Evolutionary conservation across 2,329 filamentous ascomycete species (phyloP), one percentile per base, ranked within the genome.

Genomic region (Corinectria fuckeliana): DNA sequence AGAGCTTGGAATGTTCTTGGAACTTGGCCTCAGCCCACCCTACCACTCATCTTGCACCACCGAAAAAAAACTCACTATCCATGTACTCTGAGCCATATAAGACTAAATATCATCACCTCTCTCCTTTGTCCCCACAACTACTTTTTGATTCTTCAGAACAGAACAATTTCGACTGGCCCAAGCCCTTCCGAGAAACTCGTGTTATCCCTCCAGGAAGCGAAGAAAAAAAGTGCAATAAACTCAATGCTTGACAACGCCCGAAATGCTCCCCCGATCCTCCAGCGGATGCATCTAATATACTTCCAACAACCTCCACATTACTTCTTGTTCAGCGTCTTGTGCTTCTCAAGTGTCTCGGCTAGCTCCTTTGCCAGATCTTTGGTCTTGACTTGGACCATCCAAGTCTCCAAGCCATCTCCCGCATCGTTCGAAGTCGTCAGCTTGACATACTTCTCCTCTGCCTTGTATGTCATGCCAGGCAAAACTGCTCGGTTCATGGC

Each of bases 301-400:
- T 60, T 51, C 39, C 26, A 56, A 44, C 16, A 36, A 11, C 60
- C 50, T 66, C 64, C 67, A 47, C 60, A 75, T 73, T 73, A 74
- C 69, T 74, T 80, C 74, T 87, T 86, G 68, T 87, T 86, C 58
- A 82, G 79, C 56, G 76, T 73, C 76, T 87, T 87, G 68, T 85
- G 74, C 63, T 80, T 76, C 73, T 87, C 83, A 69, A 87, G 62
- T 2, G 76, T 77, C 14, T 74, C 74, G 1, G 83, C 82, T 38
- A 91, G 74, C 48, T 80, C 77, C 67, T 80, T 77, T 11, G 88
- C 84, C 39, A 87, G 69, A 32, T 85, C 82, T 62, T 82, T 79
- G 3, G 88, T 88, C 78, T 90, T 91, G 47, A 92, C 85, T 71
- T 89, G 87, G 14, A 93, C 75, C 71, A 89, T 84, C 88, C 88